Evolutionary conservation across 2,329 filamentous ascomycete species (phyloP), one percentile per base, ranked within the genome.

Genomic region (Aspergillus vadensis): DNA sequence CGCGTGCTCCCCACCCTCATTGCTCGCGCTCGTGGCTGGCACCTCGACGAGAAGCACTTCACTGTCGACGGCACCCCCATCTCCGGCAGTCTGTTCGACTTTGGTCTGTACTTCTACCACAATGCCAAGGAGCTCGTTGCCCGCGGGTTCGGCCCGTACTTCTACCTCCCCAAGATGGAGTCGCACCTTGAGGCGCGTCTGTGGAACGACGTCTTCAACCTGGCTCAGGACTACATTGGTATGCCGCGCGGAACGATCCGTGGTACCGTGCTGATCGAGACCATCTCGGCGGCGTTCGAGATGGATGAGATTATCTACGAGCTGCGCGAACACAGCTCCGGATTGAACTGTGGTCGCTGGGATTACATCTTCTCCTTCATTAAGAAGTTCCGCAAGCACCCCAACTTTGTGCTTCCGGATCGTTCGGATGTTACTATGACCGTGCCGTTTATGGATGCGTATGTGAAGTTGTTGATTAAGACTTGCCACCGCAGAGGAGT

Each of bases 271-370:
- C 83, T 99, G 70, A 98, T 99, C 73, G 95, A 99, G 86, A 98
- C 95, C 59, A 98, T 99, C 77, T 86, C 94, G 47, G 95, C 95
- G 44, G 95, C 94, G 15, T 99, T 99, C 73, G 95, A 99, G 85
- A 99, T 99, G 95, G 95, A 99, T 72, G 95, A 99, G 87, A 98
- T 99, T 80, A 98, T 99, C 81, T 99, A 97, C 79, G 95, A 98
- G 83, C 89, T 99, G 68, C 90, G 95, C 63, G 94, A 98, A 75
- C 95, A 99, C 84, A 94, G 89, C 77, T 90, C 94, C 6, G 95
- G 95, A 51, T 87, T 99, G 73, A 99, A 99, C 87, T 98, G 95
- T 80, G 95, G 95, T 66, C 90, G 95, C 69, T 99, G 95, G 95
- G 95, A 99, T 77, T 99, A 99, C 85, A 98, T 99, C 81, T 99